These are phyloP conservation scores for Apophysomyces ossiformis DNA, from an alignment of 371 early-diverging fungal genomes.

Conservation along the genomic window DNA sequence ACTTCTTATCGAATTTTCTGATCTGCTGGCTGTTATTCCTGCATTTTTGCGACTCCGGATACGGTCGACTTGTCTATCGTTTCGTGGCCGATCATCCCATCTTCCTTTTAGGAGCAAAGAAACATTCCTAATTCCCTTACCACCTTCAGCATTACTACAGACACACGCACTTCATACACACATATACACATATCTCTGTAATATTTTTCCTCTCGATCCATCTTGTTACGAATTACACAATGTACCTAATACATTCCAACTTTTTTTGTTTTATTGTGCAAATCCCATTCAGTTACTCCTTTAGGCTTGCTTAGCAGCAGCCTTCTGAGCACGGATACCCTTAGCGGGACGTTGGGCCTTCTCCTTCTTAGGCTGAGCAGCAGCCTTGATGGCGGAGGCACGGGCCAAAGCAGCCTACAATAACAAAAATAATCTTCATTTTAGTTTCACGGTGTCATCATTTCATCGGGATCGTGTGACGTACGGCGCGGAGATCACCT, in stretches of 20 bases:
- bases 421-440: not conserved
- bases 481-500: conserved; percentile 79
- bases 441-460: not conserved
- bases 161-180: not conserved
- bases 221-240: not conserved
- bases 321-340: conserved; percentile 10
- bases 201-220: conserved; percentile 1
- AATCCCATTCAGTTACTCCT: not conserved
- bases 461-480: conserved; percentile 2
- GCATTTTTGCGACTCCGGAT: conserved; percentile 46
- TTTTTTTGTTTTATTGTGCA: not conserved
- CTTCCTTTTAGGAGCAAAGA: conserved; percentile 36
- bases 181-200: not conserved
- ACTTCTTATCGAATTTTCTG: conserved; percentile 47
- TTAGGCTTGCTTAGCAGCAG: conserved; percentile 7
- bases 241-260: conserved; percentile 9
- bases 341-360: not conserved
- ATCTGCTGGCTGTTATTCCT: conserved; percentile 49
- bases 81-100: conserved; percentile 38
- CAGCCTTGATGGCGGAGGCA: conserved; percentile 7
- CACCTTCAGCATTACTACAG: not conserved
- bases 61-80: conserved; percentile 33
- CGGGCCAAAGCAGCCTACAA: conserved; percentile 4
- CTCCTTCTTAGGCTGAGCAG: conserved; percentile 8
- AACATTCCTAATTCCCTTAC: conserved; percentile 36